phyloP scores from a whole-genome alignment of 208 protist species.

The Leishmania mexicana region DNA sequence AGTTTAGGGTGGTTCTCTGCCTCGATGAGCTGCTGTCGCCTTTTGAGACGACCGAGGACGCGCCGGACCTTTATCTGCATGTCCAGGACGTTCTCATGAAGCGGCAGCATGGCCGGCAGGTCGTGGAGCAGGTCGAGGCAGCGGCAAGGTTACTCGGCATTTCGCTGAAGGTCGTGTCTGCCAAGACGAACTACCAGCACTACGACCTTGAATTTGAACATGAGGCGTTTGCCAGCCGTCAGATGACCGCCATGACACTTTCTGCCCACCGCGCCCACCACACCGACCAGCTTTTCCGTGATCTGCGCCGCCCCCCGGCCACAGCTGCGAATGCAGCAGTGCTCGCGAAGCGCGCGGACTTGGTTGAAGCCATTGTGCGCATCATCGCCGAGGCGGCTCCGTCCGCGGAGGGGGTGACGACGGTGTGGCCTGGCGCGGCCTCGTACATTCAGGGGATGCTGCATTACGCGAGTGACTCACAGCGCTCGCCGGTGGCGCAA shows the following conservation, averaged over 20 bases:
- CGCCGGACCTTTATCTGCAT: constrained; percentile 71
- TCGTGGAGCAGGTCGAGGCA: constrained; percentile 53
- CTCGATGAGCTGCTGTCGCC: constrained; percentile 73
- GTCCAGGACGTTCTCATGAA: constrained; percentile 67
- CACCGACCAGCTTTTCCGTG: constrained; percentile 71
- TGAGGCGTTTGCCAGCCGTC: constrained; percentile 74
- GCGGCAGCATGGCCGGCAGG: constrained; percentile 44
- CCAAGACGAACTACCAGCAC: constrained; percentile 85
- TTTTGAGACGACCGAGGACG: constrained; percentile 15
- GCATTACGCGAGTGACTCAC: constrained; percentile 37
- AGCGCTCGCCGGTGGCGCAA: constrained; percentile 52
- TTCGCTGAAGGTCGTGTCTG: constrained; percentile 48
- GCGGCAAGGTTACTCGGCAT: constrained; percentile 44
- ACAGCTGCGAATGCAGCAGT: constrained; percentile 25
- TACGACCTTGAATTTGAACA: constrained; percentile 88
- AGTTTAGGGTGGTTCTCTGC: constrained; percentile 55
- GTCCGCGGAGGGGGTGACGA: background rate
- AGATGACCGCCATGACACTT: constrained; percentile 78
- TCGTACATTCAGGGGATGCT: constrained; percentile 68
- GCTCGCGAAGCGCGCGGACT: constrained; percentile 49
- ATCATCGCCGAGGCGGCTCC: constrained; percentile 28
- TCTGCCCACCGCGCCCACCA: constrained; percentile 56
- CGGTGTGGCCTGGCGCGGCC: constrained; percentile 41
- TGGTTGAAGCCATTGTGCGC: constrained; percentile 65
- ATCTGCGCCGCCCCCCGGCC: constrained; percentile 28